A percentile compares a stretch with the other conserved stretches of the same genome.
Conservation (phyloP, 1,284 basidiomycete genomes). For the Sparassis latifolia region DNA sequence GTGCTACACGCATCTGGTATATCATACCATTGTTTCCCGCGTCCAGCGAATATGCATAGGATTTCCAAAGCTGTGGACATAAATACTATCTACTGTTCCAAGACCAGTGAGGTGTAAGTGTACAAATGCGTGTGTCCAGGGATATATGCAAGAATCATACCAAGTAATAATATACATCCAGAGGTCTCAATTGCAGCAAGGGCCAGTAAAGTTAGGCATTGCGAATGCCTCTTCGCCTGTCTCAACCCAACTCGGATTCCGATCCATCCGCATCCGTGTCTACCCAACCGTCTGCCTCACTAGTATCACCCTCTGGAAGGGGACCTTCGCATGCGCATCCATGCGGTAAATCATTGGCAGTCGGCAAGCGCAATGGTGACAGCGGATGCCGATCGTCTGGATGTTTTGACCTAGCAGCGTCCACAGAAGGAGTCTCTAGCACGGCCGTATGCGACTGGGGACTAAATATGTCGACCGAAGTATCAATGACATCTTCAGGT, state of each 20-base stretch:
- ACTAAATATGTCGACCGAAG: conserved; percentile 8
- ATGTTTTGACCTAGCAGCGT: conserved; percentile 11
- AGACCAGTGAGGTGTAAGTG: no score
- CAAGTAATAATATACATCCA: no score
- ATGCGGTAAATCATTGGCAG: conserved; percentile 7
- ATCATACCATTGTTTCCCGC: no score
- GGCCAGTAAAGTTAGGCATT: no score
- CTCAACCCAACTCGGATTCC: conserved; percentile 13
- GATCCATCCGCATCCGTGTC: conserved; percentile 30
- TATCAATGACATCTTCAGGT: neutral
- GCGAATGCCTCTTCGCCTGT: neutral
- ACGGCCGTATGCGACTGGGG: neutral
- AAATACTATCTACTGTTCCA: no score
- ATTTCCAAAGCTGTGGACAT: no score
- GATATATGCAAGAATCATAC: no score
- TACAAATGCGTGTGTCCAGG: no score
- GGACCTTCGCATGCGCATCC: conserved; percentile 4
- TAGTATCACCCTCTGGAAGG: conserved; percentile 13
- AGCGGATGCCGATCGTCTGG: conserved; percentile 7
- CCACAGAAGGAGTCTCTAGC: neutral
- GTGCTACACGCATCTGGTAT: no score
- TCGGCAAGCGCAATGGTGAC: conserved; percentile 9
- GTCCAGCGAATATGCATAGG: no score
- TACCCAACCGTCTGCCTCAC: conserved; percentile 28
- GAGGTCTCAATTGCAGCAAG: no score